Evolutionary conservation across 306 rosid species (phyloP), one percentile per base, ranked within the genome.

Genomic region (Fragaria iinumae): DNA sequence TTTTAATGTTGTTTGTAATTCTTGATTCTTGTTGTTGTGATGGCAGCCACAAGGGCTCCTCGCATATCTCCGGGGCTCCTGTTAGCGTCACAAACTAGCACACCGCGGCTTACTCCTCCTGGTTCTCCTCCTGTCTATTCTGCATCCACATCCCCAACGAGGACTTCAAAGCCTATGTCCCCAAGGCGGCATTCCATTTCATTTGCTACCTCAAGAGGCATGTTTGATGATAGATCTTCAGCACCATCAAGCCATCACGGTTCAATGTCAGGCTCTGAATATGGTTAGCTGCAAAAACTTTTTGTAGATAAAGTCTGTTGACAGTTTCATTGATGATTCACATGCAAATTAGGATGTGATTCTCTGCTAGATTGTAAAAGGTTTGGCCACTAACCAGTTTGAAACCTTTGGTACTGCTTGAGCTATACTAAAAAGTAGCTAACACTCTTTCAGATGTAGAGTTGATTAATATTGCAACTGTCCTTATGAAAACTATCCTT

Each of bases 101-200:
- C 97, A 12, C 97, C 99, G 75, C 91, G 88, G 47, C 45, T 90
- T 13, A 90, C 89, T 48, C 97, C 99, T 2, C 92, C 93, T 0
- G 96, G 87, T 55, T 89, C 99, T 5, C 99, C 97, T 82, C 93
- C 93, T 32, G 79, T 60, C 67, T 27, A 86, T 41, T 95, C 98
- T 34, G 91, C 91, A 18, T 87, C 93, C 5, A 90, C 78, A 36
- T 89, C 98, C 14, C 98, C 99, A 59, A 84, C 92, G 63, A 92
- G 83, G 87, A 83, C 88, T 67, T 89, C 99, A 20, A 87, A 86
- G 67, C 88, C 97, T n/a, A 86, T 64, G 25, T 95, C 99, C 57
- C 99, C 99, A 8, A 86, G 83, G 88, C 91, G 96, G 8, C 92
- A 85, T 72, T 74, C 97, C 0, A 56, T 92, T 66, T 92, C 97